These are phyloP conservation scores for Lactuca saligna DNA, from an alignment of 129 eudicot species.

Conservation along the genomic window DNA sequence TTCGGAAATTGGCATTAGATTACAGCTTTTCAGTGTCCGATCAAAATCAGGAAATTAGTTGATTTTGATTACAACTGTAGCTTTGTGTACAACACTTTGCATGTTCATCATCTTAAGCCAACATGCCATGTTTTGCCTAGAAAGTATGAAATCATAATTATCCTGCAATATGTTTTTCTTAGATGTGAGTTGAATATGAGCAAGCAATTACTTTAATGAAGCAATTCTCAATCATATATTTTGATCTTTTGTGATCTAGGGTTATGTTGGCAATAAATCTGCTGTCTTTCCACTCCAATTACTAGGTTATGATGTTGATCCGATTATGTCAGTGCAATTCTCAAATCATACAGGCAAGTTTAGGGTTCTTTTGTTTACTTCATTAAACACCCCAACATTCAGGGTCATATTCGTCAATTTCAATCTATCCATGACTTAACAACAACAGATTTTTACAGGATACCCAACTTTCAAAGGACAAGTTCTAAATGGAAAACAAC, in stretches of 20 bases:
- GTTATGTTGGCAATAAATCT: slow-evolving; percentile 95
- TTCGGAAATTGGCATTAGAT: not conserved
- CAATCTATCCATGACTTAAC: slow-evolving; percentile 9
- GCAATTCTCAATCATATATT: not conserved
- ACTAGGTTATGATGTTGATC: slow-evolving; percentile 95
- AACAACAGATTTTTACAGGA: slow-evolving; percentile 52
- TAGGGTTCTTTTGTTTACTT: slow-evolving; percentile 40
- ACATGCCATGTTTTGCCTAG: not conserved
- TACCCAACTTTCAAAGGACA: slow-evolving; percentile 95
- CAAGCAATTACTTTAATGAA: not conserved
- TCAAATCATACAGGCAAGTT: slow-evolving; percentile 98
- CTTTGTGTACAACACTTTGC: slow-evolving; percentile 1
- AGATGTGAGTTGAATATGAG: not conserved
- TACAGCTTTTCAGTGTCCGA: not conserved
- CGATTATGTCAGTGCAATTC: slow-evolving; percentile 93
- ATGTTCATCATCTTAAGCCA: not conserved
- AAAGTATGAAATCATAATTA: not conserved
- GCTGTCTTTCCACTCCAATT: slow-evolving; percentile 96
- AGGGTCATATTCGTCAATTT: slow-evolving; percentile 23
- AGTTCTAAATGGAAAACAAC: slow-evolving; percentile 82
- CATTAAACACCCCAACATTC: slow-evolving; percentile 19
- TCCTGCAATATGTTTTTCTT: not conserved
- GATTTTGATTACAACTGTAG: not conserved
- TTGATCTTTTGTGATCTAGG: slow-evolving; percentile 37
- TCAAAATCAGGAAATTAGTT: not conserved